Base-by-base conservation (phyloP, 768 basidiomycete genomes). In the Rhodocollybia butyracea region DNA sequence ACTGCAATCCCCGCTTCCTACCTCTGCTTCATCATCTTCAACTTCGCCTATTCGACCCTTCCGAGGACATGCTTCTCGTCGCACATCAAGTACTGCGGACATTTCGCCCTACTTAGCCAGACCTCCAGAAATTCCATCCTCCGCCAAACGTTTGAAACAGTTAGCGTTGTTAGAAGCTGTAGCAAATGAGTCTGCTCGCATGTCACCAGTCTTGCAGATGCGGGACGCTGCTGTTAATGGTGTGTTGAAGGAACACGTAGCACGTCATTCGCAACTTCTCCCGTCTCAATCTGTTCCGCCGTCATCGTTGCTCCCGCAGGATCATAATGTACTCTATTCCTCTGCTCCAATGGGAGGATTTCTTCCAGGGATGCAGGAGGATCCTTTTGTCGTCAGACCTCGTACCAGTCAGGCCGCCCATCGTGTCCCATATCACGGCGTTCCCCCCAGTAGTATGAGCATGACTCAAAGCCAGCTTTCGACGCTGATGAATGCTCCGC, bases 121-220 rank as follows among this genome's bases (percentile, higher is more conserved):
- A 52, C 70, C 81, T 6, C 67, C 70, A 24, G 84, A 81, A 58
- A 70, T 82, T 10, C 79, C 83, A 7, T 71, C 78, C 3, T 83
- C 84, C 30, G 78, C 83, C 13, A 87, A 84, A 64, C 81, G 78
- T 55, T 67, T 89, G 67, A 83, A 83, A 67, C 89, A 85, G 60
- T 74, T 87, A 24, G 88, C 88, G 2, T 73, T 91, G 57, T 72
- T 89, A 11, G 88, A 91, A 65, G 74, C 81, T 13, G 83, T 90
- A 32, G 87, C 84, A 0, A 82, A 85, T 61, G 88, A 91, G 66
- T 88, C 89, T 4, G 85, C 84, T 5, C 76, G 79, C 57, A 77
- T 85, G 76, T 77, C 81, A 24, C 76, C 81, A 56, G 70, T 64
- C 55, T 65, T 70, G 55, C 60, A 60, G 47, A 63, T 39, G 46